Conservation (phyloP, 495 filamentous ascomycete genomes). For the Aspergillus indologenus region DNA sequence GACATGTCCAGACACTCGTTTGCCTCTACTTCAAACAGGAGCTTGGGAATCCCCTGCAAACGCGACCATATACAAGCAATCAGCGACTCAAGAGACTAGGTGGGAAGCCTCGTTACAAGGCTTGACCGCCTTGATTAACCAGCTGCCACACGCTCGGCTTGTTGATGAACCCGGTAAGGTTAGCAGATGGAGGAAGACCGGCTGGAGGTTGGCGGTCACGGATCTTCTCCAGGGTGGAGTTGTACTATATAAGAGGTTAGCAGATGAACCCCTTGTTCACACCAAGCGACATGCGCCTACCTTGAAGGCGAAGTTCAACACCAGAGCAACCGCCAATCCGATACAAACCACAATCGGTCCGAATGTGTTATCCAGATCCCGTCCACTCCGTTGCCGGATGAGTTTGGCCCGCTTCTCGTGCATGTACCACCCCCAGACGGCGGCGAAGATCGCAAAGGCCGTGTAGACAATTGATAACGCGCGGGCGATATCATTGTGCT, state of each 20-base stretch:
- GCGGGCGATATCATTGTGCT: conserved; percentile 66
- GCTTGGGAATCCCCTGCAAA: not conserved
- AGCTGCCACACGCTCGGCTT: conserved; percentile 18
- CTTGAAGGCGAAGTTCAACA: conserved; percentile 88
- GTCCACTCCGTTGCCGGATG: conserved; percentile 80
- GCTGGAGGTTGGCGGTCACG: conserved; percentile 14
- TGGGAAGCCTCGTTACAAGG: not conserved
- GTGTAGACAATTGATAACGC: conserved; percentile 78
- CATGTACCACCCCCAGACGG: conserved; percentile 83
- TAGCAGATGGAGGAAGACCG: conserved; percentile 13
- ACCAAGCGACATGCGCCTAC: conserved; percentile 26
- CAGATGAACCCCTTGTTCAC: not conserved
- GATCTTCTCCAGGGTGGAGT: conserved; percentile 30
- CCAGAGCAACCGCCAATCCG: conserved; percentile 72
- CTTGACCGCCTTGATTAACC: conserved; percentile 12
- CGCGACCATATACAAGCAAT: not conserved
- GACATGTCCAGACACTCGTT: not conserved
- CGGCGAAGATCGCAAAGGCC: conserved; percentile 74
- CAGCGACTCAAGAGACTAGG: not conserved
- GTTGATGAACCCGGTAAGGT: conserved; percentile 13
- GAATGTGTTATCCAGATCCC: conserved; percentile 83
- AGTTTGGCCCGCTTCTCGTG: conserved; percentile 70
- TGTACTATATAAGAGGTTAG: conserved; percentile 30
- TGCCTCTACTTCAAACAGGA: not conserved
- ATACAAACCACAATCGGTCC: conserved; percentile 82